Evolutionary conservation across 805 yeast species (phyloP), one percentile per base, ranked within the genome.

Genomic region (Schwanniomyces pseudopolymorphus): DNA sequence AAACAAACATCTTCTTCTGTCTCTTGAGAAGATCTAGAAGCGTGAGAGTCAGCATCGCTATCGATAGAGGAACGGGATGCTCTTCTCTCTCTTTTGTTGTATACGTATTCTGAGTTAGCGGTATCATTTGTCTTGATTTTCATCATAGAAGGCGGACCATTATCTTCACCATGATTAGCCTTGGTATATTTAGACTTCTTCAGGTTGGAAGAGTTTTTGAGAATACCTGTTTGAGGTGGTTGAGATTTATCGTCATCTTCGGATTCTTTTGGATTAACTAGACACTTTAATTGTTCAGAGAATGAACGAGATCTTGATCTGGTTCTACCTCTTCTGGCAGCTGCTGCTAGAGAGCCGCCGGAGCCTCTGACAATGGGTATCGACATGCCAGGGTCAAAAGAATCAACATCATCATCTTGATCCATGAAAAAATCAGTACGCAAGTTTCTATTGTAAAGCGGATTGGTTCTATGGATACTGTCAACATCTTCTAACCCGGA

Each of bases 1-100:
- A 91, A 91, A 74, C 98, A 92, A 39, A 92, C 99, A 77, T 92
- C 98, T 61, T 89, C 97, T 59, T 92, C 98, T 0, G 96, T 89
- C 60, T 90, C 97, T 56, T 88, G 96, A 3, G 91, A 84, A 16
- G 84, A 81, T 53, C 89, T 75, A 8, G 92, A 85, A 1, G 84
- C 87, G 55, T 81, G 87, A 1, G 91, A 85, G 55, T 80, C 85
- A 17, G 76, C 78, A 53, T 86, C 92, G 49, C 83, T 78, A 56
- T 84, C 89, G 35, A 70, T 64, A 11, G 78, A 57, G 5, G 70
- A 52, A 49, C 63, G 52, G 41, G 75, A 59, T 24, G 69, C 55
- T 49, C 79, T 58, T 47, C 70, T 53, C 38, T 66, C 70, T 39
- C 66, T 57, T 42, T 54, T 56, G 10, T 40, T 40, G 26, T 43